Base-by-base conservation (phyloP, 192 early-diverging fungal genomes). In the Umbelopsis ramanniana region DNA sequence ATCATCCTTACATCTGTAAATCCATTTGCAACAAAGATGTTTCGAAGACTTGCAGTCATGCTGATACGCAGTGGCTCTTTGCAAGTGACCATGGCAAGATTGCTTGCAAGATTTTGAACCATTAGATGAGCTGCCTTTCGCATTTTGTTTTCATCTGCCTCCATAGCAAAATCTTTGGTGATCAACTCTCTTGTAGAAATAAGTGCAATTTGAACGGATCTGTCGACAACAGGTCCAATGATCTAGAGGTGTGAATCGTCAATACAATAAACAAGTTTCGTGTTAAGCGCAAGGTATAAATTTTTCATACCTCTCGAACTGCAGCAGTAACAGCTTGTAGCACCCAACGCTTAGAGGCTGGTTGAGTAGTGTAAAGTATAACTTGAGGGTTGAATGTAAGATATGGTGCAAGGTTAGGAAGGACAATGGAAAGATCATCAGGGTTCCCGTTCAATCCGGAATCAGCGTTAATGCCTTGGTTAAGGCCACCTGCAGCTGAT, bases 121-220 rank as follows among this genome's bases (percentile, higher is more conserved):
- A 99, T 99, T 29, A 93, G 79, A 75, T 97, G 95, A 9, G 96
- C 96, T 1, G 98, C 92, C 53, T 95, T 92, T 55, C 95, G 87
- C 91, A 99, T 92, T 73, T 94, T 91, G 52, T 93, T 92, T 76
- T 98, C 98, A 76, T 96, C 94, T 6, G 93, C 89, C 77, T 99
- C 98, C 74, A 93, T 87, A 0, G 93, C 93, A 85, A 98, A 98
- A 76, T 99, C 98, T 81, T 99, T 99, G 50, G 92, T 77, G 24
- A 98, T 87, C 37, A 97, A 85, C 74, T 99, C 98, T 6, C 94
- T 87, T 7, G 95, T 97, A 47, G 94, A 94, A 66, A 95, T 93
- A 2, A 91, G 87, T 4, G 97, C 97, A 77, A 99, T 97, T 0
- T 92, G 90, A 0, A 98, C 95, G 15, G 96, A 93, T 68, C 97